Base-by-base conservation (phyloP, 768 basidiomycete species). In the Amanita thiersii region DNA sequence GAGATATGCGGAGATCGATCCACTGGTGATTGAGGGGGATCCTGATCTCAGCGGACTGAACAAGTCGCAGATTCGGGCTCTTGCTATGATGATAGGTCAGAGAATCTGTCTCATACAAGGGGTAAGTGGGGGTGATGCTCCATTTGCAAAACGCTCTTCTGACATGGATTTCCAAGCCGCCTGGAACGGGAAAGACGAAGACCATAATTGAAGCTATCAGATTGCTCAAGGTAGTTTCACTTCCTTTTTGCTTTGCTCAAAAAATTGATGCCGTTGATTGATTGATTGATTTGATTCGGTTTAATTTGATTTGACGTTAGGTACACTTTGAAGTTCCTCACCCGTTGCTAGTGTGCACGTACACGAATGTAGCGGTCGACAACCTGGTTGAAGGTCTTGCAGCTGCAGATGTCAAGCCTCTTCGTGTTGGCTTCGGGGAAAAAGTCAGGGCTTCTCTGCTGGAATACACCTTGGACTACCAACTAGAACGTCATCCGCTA, bases 311-410 rank as follows among this genome's bases (percentile, higher is more conserved):
- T 17, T 8, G 24, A 47, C 15, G 41, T 4, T 55, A 89, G 81
- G 56, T 62, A 2, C 77, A 89, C 53, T 97, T 92, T 56, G 70
- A 83, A 57, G 79, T 93, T 7, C 76, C 86, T 4, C 75, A 85
- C 25, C 90, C 90, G 1, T 67, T 94, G 29, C 73, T 97, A 10
- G 83, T 94, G n/a, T 88, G 87, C 57, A 92, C 92, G 0, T 94
- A 87, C 55, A 96, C 93, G 29, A 93, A 96, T 50, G 86, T 79
- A 14, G 91, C 93, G 0, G 89, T 93, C 14, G 91, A 96, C 56
- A 88, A 93, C 50, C 77, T 96, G 6, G 77, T 92, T 26, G 80
- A 84, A 53, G 86, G 86, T 0, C 67, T 92, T 18, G 69, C 67
- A 6, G 58, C 62, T 5, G 65, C 71, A 1, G 75, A 77, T 3